Percentiles rank a stretch among this genome's conserved stretches.
phyloP scores from a whole-genome alignment of 495 filamentous ascomycete species.

The Trichoderma parareesei region DNA sequence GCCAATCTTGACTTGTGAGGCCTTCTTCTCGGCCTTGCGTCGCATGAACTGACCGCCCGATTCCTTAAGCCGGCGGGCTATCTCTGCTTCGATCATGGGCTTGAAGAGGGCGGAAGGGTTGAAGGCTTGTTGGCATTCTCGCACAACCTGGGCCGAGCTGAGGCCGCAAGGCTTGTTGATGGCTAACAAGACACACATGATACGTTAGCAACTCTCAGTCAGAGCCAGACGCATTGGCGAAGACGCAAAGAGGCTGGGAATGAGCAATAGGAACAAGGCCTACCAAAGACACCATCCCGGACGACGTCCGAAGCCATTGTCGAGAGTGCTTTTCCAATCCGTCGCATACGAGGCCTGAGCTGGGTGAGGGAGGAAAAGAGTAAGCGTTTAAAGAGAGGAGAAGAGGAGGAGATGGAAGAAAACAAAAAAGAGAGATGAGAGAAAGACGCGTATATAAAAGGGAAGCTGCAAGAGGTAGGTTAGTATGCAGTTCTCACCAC shows the following conservation, averaged over 20 bases:
- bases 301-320: conserved; percentile 53
- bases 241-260: not conserved
- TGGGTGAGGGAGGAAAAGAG: conserved; percentile 4
- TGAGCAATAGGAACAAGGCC: conserved; percentile 7
- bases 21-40: conserved; percentile 40
- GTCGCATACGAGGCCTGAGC: conserved; percentile 7
- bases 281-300: conserved; percentile 71
- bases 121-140: conserved; percentile 73
- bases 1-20: conserved; percentile 78
- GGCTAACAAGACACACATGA: conserved; percentile 41
- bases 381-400: not conserved
- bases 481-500: not conserved
- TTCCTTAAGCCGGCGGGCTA: conserved; percentile 40
- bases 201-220: not conserved
- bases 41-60: conserved; percentile 45
- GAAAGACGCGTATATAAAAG: not conserved
- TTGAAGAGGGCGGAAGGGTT: conserved; percentile 69
- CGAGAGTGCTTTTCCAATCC: conserved; percentile 15
- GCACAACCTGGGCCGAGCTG: conserved; percentile 80
- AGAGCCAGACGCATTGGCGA: not conserved
- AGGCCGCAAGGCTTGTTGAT: conserved; percentile 85
- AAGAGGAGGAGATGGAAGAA: not conserved
- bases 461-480: not conserved
- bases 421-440: not conserved
- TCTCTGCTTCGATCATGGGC: conserved; percentile 61